Evolutionary conservation across 1,139 yeast species (phyloP), one percentile per base, ranked within the genome.

Genomic region (Debaryomyces sp.): DNA sequence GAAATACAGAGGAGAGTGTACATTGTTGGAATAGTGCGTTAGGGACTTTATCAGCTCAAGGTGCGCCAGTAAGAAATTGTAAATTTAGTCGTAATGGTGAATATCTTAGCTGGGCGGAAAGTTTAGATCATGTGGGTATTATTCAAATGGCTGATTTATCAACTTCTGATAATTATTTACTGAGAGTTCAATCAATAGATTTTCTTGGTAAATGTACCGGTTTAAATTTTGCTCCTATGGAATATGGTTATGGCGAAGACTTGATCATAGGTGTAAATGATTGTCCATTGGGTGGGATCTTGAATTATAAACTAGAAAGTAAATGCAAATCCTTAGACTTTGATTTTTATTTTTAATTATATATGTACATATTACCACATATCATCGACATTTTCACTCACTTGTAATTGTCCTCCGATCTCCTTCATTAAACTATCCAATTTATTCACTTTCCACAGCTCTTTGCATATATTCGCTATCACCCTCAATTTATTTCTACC

Each of bases 131-230:
- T 55, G 79, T 81, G 7, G 84, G 85, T 4, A 56, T 84, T 1
- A 54, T 82, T 8, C 76, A 76, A 46, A 52, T 73, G 51, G 54
- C 66, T 17, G 75, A 70, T 44, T 53, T 74, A 43, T 39, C 47
- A 10, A 47, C 48, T n/a, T 39, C 54, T 17, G 48, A 53, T 13
- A 52, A 56, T n/a, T 53, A 52, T 3, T 47, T 50, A 8, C 51
- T 60, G 15, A 56, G 73, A 43, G 71, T 77, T 29, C 87, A 84
- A 58, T 67, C 75, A 2, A 71, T 84, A 15, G 80, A 79, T 33
- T 73, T 79, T 52, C 75, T 82, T 58, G 89, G 89, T 0, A 82
- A 82, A 54, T 75, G 85, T 52, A 75, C 81, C 1, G 88, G 88
- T 1, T 66, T 82, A 43, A 77, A 73, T 46, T 80, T 81, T 56